Evolutionary conservation across 108 stramenopile species (phyloP).

Genomic region (Schizochytrium sp.): DNA sequence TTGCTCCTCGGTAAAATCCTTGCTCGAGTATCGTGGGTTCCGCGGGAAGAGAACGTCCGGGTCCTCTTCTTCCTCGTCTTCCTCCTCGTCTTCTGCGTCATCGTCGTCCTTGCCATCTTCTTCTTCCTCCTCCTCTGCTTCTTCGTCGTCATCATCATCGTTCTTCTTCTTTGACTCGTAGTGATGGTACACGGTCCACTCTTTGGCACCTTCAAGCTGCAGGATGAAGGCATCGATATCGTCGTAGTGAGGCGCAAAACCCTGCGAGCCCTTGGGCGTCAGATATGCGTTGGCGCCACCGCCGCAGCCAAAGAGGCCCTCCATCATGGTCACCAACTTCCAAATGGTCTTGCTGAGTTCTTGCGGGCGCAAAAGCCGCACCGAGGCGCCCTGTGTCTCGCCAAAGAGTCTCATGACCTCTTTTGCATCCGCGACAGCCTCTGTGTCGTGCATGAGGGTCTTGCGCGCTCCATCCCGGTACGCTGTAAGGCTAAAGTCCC

Average conservation of each 20-base stretch:
- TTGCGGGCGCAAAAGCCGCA: constrained; percentile 87
- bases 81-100: neutral
- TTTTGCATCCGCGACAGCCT: constrained; percentile 47
- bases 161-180: neutral
- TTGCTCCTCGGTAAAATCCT: neutral
- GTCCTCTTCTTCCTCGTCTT: neutral
- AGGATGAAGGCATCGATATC: constrained; percentile 93
- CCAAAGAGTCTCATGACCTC: constrained; percentile 68
- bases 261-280: constrained; percentile 80
- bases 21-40: neutral
- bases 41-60: neutral
- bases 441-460: constrained; percentile 63
- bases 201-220: constrained; percentile 77
- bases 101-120: neutral
- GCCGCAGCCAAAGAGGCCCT: constrained; percentile 82
- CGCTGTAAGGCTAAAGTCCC: constrained; percentile 81
- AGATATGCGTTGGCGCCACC: constrained; percentile 90
- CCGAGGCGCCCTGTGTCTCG: constrained; percentile 63
- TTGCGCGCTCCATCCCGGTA: constrained; percentile 60
- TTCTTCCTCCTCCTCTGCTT: neutral
- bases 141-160: neutral
- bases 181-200: constrained; percentile 75
- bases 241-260: constrained; percentile 98
- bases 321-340: constrained; percentile 68
- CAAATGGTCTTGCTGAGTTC: constrained; percentile 62